phyloP scores from a whole-genome alignment of 164 flowering plant species.

The Vitis labrusca region DNA sequence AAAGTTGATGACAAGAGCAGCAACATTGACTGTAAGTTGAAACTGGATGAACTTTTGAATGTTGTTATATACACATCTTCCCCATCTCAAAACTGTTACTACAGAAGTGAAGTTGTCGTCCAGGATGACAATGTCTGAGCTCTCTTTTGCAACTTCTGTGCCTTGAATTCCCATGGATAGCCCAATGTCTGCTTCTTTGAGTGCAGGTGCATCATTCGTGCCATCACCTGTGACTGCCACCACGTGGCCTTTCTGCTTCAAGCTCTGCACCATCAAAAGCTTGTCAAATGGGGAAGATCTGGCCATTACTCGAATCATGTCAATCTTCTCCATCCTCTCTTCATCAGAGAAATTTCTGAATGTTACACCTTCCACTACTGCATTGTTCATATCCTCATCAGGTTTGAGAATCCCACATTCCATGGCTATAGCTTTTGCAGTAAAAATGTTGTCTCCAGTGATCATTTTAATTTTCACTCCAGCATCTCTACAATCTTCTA shows the following conservation, averaged over 20 bases:
- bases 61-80: constrained; percentile 41
- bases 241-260: constrained; percentile 43
- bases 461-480: constrained; percentile 44
- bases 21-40: constrained; percentile 48
- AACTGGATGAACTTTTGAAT: constrained; percentile 54
- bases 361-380: constrained; percentile 35
- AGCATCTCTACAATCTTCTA: constrained; percentile 30
- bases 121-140: constrained; percentile 36
- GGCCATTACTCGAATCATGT: constrained; percentile 40
- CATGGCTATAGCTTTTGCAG: constrained; percentile 38
- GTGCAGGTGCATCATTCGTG: constrained; percentile 45
- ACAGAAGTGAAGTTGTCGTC: constrained; percentile 43
- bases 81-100: constrained; percentile 43
- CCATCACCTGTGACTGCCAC: constrained; percentile 52
- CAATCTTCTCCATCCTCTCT: constrained; percentile 35
- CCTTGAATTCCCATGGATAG: constrained; percentile 53
- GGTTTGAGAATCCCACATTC: constrained; percentile 37
- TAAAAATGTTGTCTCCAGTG: constrained; percentile 46
- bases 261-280: constrained; percentile 42
- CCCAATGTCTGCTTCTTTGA: constrained; percentile 45
- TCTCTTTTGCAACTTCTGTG: constrained; percentile 37
- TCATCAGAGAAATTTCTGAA: constrained; percentile 37
- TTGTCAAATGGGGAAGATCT: constrained; percentile 47
- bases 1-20: constrained; percentile 39
- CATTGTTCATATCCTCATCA: constrained; percentile 16